Evolutionary conservation across 1,284 basidiomycete genomes (phyloP).

Genomic region (Ceratorhiza oryzae-sativae): DNA sequence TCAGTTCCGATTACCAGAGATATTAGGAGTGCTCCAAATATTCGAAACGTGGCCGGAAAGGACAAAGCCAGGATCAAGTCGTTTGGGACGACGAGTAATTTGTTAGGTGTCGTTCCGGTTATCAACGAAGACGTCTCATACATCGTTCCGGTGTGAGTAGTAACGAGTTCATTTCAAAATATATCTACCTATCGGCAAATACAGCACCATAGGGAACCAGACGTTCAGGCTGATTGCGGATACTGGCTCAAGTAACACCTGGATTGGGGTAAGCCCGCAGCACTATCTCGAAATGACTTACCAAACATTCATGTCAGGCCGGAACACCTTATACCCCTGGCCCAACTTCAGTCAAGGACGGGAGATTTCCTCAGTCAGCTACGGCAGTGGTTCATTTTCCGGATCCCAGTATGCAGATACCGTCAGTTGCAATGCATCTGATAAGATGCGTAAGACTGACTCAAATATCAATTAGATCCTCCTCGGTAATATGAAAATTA

Average conservation of each 20-base stretch:
- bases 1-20: conserved; percentile 2
- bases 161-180: background rate
- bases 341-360: background rate
- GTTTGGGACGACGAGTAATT: background rate
- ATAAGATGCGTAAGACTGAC: background rate
- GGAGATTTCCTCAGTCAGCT: conserved; percentile 17
- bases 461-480: background rate
- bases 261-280: conserved; percentile 32
- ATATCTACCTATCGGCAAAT: background rate
- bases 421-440: conserved; percentile 25
- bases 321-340: conserved; percentile 22
- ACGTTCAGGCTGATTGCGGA: conserved; percentile 38
- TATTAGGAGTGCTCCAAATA: background rate
- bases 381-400: conserved; percentile 39
- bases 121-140: conserved; percentile 26
- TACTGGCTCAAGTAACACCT: conserved; percentile 40
- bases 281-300: background rate
- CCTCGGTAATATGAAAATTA: background rate
- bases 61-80: conserved; percentile 16
- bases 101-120: conserved; percentile 10
- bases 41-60: background rate
- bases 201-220: conserved; percentile 28
- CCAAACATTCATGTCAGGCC: background rate
- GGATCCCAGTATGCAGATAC: conserved; percentile 34
- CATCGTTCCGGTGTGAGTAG: conserved; percentile 8